Evolutionary conservation across 1,284 basidiomycete species (phyloP).

Genomic region (Pyrrhoderma noxium): DNA sequence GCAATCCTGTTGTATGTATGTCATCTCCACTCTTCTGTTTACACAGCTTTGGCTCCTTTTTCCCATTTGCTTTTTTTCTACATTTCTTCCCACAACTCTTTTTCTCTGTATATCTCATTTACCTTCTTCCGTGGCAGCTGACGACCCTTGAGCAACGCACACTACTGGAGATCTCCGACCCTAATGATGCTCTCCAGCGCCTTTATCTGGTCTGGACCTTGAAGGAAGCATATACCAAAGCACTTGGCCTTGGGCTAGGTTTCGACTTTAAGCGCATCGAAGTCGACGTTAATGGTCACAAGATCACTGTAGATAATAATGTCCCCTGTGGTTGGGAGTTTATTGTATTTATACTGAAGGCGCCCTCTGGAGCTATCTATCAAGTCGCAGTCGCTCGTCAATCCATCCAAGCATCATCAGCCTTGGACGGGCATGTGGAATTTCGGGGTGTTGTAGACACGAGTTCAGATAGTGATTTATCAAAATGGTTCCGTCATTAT

Average conservation of each 20-base stretch:
- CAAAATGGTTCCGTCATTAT: conserved; percentile 32
- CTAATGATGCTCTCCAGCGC: conserved; percentile 40
- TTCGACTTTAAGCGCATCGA: conserved; percentile 72
- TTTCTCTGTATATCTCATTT: not conserved
- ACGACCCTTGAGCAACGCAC: conserved; percentile 12
- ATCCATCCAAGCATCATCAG: conserved; percentile 21
- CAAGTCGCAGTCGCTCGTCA: conserved; percentile 57
- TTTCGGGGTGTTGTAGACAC: conserved; percentile 23
- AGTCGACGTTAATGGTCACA: conserved; percentile 40
- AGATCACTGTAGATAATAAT: conserved; percentile 50
- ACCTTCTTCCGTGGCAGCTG: conserved; percentile 2
- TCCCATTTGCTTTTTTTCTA: not conserved
- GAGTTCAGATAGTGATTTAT: not conserved
- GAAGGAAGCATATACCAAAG: conserved; percentile 84
- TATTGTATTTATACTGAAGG: conserved; percentile 44
- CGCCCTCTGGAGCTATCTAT: conserved; percentile 36
- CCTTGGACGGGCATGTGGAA: conserved; percentile 25
- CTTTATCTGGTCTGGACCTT: conserved; percentile 81
- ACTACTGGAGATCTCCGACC: conserved; percentile 13
- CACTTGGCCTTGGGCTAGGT: conserved; percentile 71
- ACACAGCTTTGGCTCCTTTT: not conserved
- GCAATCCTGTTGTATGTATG: not conserved
- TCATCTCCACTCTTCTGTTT: not conserved
- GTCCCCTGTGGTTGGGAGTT: conserved; percentile 61
- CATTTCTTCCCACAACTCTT: conserved; percentile 4